Evolutionary conservation across 345 rosid species (phyloP).

Genomic region (Acer yangbiense): DNA sequence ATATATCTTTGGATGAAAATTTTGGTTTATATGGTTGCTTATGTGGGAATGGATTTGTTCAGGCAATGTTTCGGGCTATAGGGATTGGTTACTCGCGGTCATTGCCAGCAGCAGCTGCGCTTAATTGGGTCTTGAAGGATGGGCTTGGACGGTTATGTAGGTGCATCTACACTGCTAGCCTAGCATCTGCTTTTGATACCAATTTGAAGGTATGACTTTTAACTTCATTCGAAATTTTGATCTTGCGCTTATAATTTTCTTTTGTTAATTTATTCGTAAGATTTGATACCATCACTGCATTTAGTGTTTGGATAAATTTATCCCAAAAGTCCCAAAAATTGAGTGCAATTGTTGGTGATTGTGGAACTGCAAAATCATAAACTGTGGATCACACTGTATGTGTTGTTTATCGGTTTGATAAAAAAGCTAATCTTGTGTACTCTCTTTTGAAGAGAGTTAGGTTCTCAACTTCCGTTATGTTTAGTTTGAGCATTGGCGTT

Average conservation of each 20-base stretch:
- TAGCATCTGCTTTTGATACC: slow-evolving; percentile 86
- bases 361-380: slow-evolving; percentile 16
- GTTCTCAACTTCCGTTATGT: slow-evolving; percentile 77
- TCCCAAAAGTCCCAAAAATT: slow-evolving; percentile 6
- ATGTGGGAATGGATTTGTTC: slow-evolving; percentile 19
- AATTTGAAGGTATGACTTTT: slow-evolving; percentile 68
- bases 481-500: slow-evolving; percentile 89
- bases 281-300: slow-evolving; percentile 7
- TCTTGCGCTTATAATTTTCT: neutral
- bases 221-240: neutral
- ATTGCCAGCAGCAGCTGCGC: slow-evolving; percentile 86
- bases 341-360: neutral
- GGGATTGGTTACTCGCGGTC: slow-evolving; percentile 86
- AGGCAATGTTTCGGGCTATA: slow-evolving; percentile 93
- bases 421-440: slow-evolving; percentile 13
- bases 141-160: slow-evolving; percentile 87
- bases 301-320: slow-evolving; percentile 8
- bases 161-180: slow-evolving; percentile 89
- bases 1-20: neutral
- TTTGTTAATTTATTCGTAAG: slow-evolving; percentile 6
- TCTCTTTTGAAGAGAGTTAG: slow-evolving; percentile 67
- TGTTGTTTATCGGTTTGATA: neutral
- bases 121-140: slow-evolving; percentile 90
- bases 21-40: neutral
- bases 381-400: neutral